Conservation (phyloP, 805 yeast species). For the Tetrapisispora namnaoensis region DNA sequence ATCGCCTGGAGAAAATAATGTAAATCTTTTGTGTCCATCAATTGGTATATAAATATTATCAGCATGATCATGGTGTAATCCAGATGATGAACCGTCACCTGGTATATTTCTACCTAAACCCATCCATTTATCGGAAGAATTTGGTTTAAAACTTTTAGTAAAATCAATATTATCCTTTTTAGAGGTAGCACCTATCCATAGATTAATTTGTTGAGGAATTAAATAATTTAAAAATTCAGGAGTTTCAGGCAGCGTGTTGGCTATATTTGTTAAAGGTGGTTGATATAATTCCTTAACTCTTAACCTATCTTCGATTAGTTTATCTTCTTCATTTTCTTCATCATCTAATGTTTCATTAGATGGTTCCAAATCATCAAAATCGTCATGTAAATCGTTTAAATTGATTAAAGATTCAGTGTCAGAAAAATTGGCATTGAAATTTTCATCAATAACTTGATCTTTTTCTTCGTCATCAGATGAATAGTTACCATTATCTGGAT, state of each 20-base stretch:
- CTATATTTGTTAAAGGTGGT: conserved; percentile 47
- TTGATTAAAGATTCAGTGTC: conserved; percentile 13
- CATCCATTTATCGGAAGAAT: conserved; percentile 16
- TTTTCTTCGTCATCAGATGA: conserved; percentile 16
- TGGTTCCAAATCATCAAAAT: conserved; percentile 21
- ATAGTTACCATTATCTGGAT: conserved; percentile 15
- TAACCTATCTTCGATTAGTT: conserved; percentile 27
- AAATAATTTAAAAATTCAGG: conserved; percentile 36
- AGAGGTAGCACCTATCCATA: conserved; percentile 54
- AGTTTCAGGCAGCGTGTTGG: conserved; percentile 30
- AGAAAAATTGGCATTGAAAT: conserved; percentile 11
- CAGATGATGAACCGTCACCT: conserved; percentile 54
- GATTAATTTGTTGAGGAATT: conserved; percentile 60
- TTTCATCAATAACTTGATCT: conserved; percentile 11
- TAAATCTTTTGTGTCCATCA: conserved; percentile 55
- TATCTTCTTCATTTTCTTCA: conserved; percentile 13
- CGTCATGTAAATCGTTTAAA: conserved; percentile 18
- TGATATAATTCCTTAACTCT: conserved; percentile 46
- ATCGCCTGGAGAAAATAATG: conserved; percentile 54
- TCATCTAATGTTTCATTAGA: conserved; percentile 5
- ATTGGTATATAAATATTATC: conserved; percentile 60
- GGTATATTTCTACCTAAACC: conserved; percentile 51
- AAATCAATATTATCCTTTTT: conserved; percentile 8
- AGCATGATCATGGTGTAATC: conserved; percentile 74
- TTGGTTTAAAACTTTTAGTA: conserved; percentile 12